Evolutionary conservation across 2,329 filamentous ascomycete genomes (phyloP).

Genomic region (Colletotrichum lentis): DNA sequence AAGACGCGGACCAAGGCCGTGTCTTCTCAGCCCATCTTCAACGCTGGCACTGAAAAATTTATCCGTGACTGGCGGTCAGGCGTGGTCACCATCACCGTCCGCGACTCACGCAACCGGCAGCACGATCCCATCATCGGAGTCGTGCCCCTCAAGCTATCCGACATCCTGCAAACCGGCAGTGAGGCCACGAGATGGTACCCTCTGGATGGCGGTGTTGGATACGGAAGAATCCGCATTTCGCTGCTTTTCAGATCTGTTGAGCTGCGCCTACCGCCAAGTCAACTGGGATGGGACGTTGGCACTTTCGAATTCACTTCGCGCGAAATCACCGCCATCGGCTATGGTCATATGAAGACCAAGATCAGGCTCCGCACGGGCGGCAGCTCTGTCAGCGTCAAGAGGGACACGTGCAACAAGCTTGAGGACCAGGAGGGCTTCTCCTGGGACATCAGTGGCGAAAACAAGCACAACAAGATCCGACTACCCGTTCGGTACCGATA

Average conservation of each 20-base stretch:
- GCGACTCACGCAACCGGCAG: conserved; percentile 87
- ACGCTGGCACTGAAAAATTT: conserved; percentile 93
- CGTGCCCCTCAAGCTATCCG: conserved; percentile 85
- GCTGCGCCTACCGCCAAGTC: conserved; percentile 80
- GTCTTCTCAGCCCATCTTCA: conserved; percentile 95
- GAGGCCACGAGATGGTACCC: conserved; percentile 94
- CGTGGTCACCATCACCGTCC: conserved; percentile 86
- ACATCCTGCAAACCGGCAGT: conserved; percentile 86
- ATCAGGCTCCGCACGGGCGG: conserved; percentile 85
- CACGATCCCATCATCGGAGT: conserved; percentile 95
- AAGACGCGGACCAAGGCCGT: conserved; percentile 95
- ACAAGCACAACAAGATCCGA: conserved; percentile 61
- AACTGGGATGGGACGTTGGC: conserved; percentile 94
- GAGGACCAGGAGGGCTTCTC: conserved; percentile 62
- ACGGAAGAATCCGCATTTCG: conserved; percentile 87
- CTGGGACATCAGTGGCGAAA: conserved; percentile 59
- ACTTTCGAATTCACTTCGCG: conserved; percentile 88
- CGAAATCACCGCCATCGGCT: conserved; percentile 70
- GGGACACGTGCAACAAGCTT: conserved; percentile 67
- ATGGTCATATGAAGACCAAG: conserved; percentile 73
- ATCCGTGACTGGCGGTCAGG: conserved; percentile 90
- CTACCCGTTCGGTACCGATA: conserved; percentile 92
- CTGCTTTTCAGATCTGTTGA: conserved; percentile 90
- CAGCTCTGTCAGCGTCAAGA: conserved; percentile 74
- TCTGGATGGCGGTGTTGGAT: conserved; percentile 92